Base-by-base conservation (phyloP, 805 yeast genomes). In the Pichia nakasei region DNA sequence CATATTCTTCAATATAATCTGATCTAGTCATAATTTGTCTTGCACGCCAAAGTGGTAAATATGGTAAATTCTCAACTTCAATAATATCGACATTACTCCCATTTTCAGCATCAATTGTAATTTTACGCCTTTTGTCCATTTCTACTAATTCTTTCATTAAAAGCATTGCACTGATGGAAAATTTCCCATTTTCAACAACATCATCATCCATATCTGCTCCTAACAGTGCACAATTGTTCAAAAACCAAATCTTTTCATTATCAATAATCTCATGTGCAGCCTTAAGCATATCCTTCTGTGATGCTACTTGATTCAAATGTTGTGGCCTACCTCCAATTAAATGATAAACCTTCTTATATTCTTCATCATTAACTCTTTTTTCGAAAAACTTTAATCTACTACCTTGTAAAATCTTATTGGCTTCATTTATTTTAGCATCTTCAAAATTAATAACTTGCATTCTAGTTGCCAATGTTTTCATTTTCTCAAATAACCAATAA, bases 171-270 rank as follows among this genome's bases (percentile, higher is more conserved):
- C 83, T 70, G 9, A 79, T 66, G 2, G 87, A 70, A 53, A 84
- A 84, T 59, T 84, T 85, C 5, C 94, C 94, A 49, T 74, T 70
- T 49, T 82, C 89, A 84, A 84, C 82, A 7, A 85, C 95, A 63
- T 85, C 95, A 55, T 85, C 95, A 56, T 85, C 95, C 95, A 85
- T 84, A 18, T 70, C 77, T 50, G 69, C 71, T 2, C 94, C 95
- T 9, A 85, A 61, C 13, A 85, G 64, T 0, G 87, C 93, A 61
- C 94, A 85, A 53, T 85, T 86, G 56, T 83, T 85, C 50, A 85
- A 67, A 50, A 85, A 82, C 95, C 95, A 85, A 0, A 88, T 83
- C 57, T 82, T 83, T 52, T 85, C 95, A 9, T 82, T 67, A 57
- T 85, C 93, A 45, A 85, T 83, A 29, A 85, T 68, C 47, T 69